Conservation (phyloP, 1,139 yeast species). For the Scheffersomyces stambukii region DNA sequence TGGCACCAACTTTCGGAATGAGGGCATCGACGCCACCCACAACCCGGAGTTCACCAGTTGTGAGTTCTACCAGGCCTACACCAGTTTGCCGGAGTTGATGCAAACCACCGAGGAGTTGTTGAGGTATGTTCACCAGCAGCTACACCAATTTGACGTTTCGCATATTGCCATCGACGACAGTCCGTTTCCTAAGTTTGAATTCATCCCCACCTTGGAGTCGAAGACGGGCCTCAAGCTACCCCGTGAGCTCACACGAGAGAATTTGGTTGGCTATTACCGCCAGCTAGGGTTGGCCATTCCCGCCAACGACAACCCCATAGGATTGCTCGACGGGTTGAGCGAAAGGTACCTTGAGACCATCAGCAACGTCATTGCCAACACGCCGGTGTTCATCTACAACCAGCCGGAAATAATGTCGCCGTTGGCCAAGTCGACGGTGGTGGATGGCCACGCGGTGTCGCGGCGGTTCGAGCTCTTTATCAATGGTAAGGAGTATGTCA, state of each 20-base stretch:
- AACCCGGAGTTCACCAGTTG: constrained; percentile 95
- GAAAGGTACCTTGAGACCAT: constrained; percentile 63
- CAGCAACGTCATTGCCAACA: constrained; percentile 20
- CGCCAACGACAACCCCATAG: constrained; percentile 43
- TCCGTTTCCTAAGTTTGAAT: constrained; percentile 45
- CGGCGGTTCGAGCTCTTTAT: constrained; percentile 82
- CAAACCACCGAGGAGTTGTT: constrained; percentile 58
- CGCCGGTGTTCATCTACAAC: constrained; percentile 73
- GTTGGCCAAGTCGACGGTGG: constrained; percentile 61
- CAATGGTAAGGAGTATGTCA: constrained; percentile 74
- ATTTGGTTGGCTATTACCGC: constrained; percentile 35
- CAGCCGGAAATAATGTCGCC: constrained; percentile 90
- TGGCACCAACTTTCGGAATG: constrained; percentile 84
- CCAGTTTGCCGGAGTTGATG: constrained; percentile 67
- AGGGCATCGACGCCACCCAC: constrained; percentile 89
- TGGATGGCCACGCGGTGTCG: constrained; percentile 42
- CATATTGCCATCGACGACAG: no score
- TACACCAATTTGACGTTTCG: constrained; percentile 9
- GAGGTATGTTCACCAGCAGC: constrained; percentile 24
- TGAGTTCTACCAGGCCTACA: constrained; percentile 85
- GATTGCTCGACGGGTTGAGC: constrained; percentile 64
- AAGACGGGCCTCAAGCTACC: constrained; percentile 44
- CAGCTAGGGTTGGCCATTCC: constrained; percentile 35
- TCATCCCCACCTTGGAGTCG: constrained; percentile 52
- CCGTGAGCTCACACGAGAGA: constrained; percentile 30